Conservation (phyloP, 495 filamentous ascomycete species). For the Aspergillus affinis region DNA sequence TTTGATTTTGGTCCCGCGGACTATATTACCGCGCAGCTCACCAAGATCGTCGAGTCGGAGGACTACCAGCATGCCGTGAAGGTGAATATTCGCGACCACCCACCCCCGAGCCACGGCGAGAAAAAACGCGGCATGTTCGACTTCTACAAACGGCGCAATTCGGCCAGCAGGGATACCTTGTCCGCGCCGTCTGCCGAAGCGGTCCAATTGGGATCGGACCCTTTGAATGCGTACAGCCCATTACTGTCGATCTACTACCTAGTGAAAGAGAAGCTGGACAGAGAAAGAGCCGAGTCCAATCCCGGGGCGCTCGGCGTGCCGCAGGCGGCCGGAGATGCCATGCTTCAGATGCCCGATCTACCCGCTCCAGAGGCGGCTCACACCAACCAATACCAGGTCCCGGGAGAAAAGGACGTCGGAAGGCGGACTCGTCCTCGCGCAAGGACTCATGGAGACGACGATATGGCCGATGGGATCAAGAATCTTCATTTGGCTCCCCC, state of each 20-base stretch:
- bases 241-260: constrained; percentile 94
- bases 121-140: constrained; percentile 91
- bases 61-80: constrained; percentile 84
- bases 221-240: constrained; percentile 90
- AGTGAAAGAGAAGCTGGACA: constrained; percentile 89
- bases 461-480: constrained; percentile 74
- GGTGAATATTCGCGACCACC: constrained; percentile 63
- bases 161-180: constrained; percentile 85
- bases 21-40: constrained; percentile 75
- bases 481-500: constrained; percentile 61
- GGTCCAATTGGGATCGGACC: constrained; percentile 79
- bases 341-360: constrained; percentile 70
- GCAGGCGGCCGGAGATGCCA: constrained; percentile 56
- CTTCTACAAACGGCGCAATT: constrained; percentile 95
- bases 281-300: constrained; percentile 67
- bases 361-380: constrained; percentile 83
- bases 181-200: constrained; percentile 83
- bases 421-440: constrained; percentile 80
- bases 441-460: constrained; percentile 93
- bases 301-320: constrained; percentile 59
- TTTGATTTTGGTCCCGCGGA: constrained; percentile 95
- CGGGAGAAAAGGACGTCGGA: constrained; percentile 75
- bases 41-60: constrained; percentile 80
- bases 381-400: constrained; percentile 86
- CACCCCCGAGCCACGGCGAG: constrained; percentile 66